These are phyloP conservation scores for Neonectria punicea DNA, from an alignment of 2,329 filamentous ascomycete species.

Conservation along the genomic window DNA sequence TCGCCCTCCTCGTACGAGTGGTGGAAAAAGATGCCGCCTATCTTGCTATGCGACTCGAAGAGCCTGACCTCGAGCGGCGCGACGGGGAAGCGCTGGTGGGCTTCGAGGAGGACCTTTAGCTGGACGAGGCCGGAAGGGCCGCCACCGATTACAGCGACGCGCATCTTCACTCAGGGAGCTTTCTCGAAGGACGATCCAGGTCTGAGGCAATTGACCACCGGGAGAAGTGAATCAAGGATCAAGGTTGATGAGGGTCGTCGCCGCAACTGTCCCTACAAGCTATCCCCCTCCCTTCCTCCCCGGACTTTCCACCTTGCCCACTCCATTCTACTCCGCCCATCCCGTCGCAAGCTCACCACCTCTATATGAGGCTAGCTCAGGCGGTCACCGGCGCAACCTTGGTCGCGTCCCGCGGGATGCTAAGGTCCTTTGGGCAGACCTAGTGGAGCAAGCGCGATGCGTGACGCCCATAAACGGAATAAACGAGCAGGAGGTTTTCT, in stretches of 20 bases:
- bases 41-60: conserved; percentile 54
- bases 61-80: conserved; percentile 53
- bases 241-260: background rate
- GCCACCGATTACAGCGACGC: conserved; percentile 53
- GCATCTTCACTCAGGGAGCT: conserved; percentile 30
- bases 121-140: conserved; percentile 53
- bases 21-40: conserved; percentile 57
- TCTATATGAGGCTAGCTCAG: background rate
- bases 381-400: background rate
- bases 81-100: conserved; percentile 45
- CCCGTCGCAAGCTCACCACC: background rate
- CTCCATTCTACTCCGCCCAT: background rate
- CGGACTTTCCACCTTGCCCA: background rate
- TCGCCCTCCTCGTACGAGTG: conserved; percentile 44
- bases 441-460: background rate
- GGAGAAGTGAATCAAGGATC: background rate
- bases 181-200: background rate
- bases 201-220: conserved; percentile 13
- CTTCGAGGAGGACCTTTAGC: conserved; percentile 51
- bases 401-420: background rate
- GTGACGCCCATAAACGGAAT: background rate
- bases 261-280: background rate
- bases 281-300: background rate
- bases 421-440: background rate
- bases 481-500: background rate